Percentiles rank a stretch among this genome's conserved stretches.
These are phyloP conservation scores for Phytophthora sp. DNA, from an alignment of 352 stramenopile genomes.

Conservation along the genomic window DNA sequence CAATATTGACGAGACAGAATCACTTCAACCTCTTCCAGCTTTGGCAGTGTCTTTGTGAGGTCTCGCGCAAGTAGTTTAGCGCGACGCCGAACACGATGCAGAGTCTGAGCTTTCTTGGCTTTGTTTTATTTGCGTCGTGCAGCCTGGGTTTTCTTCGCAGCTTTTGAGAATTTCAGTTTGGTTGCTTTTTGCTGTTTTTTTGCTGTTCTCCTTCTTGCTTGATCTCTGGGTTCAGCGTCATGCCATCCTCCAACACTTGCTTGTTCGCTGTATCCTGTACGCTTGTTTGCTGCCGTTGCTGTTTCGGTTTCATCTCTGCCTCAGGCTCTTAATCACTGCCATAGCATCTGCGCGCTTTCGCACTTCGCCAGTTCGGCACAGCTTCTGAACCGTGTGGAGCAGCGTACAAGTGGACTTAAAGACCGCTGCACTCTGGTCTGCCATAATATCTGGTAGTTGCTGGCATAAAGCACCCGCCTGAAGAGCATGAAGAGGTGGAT, in stretches of 20 bases:
- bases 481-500: not conserved
- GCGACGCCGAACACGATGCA: not conserved
- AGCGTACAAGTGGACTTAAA: not conserved
- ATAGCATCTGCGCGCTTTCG: slow-evolving; percentile 6
- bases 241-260: too few relatives aligned
- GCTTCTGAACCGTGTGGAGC: not conserved
- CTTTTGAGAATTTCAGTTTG: slow-evolving; percentile 1
- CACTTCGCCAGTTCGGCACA: slow-evolving; percentile 7
- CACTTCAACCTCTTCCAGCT: not conserved
- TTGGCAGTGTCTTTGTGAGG: not conserved
- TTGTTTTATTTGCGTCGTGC: not conserved
- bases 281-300: not conserved
- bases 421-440: too few relatives aligned
- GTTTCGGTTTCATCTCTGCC: not conserved
- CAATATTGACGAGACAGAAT: not conserved
- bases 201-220: not conserved
- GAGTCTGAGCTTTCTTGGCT: not conserved
- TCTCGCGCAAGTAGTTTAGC: slow-evolving; percentile 1
- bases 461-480: too few relatives aligned
- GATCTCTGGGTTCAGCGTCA: too few relatives aligned
- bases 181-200: not conserved
- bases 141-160: not conserved
- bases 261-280: not conserved
- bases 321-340: not conserved
- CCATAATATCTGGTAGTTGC: too few relatives aligned